Percentiles rank a stretch among this genome's conserved stretches.
phyloP scores from a whole-genome alignment of 1,139 yeast genomes.

The Scheffersomyces titani region DNA sequence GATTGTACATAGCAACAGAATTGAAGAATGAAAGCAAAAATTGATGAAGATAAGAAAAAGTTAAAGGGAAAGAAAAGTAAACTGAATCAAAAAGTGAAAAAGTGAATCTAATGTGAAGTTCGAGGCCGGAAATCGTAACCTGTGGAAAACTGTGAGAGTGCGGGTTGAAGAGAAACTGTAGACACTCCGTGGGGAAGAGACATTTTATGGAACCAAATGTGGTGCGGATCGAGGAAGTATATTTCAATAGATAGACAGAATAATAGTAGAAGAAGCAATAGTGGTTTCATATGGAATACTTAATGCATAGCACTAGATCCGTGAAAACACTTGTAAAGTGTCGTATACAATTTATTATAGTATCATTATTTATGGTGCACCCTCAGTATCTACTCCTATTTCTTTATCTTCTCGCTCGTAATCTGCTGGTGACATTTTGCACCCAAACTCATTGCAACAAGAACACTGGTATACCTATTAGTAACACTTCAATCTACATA shows the following conservation, averaged over 20 bases:
- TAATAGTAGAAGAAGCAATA: not conserved
- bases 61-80: not conserved
- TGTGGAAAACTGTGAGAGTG: not conserved
- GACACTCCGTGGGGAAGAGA: not conserved
- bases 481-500: too few relatives aligned
- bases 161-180: not conserved
- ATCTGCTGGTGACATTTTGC: not conserved
- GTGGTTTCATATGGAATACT: too few relatives aligned
- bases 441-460: not conserved
- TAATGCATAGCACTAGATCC: not conserved
- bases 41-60: not conserved
- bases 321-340: too few relatives aligned
- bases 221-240: not conserved
- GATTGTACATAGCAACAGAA: conserved; percentile 38
- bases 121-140: not conserved
- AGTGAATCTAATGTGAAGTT: not conserved
- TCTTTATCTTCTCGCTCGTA: not conserved
- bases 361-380: not conserved
- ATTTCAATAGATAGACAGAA: not conserved
- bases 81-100: not conserved
- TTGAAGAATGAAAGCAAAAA: not conserved
- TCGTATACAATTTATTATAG: too few relatives aligned
- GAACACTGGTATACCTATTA: not conserved
- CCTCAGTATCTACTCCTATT: not conserved
- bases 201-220: too few relatives aligned